Base-by-base conservation (phyloP, 2,329 filamentous ascomycete species). In the Amesomyces nigricolor region DNA sequence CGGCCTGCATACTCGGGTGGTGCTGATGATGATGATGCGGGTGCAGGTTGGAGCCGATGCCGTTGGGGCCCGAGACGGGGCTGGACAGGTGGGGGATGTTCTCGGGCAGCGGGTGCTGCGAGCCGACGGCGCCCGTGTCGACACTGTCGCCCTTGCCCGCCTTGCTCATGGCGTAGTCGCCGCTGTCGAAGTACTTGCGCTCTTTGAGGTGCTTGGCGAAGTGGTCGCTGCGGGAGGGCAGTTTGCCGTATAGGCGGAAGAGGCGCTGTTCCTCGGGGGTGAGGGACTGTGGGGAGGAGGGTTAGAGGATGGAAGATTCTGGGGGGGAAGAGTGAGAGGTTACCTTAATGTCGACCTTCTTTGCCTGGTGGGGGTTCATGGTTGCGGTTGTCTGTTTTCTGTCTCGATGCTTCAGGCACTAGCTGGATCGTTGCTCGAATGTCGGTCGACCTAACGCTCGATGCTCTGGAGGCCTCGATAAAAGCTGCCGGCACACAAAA, bases 131-230 rank as follows among this genome's bases (percentile, higher is more conserved):
- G 69, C 92, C 95, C 58, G 95, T 89, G 69, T 95, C 92, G 67
- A 94, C 88, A 69, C 94, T 88, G 68, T 91, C 89, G 71, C 90
- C 91, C 77, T 97, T 97, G 74, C 94, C 94, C 58, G 94, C 94
- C 78, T 96, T 96, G 73, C 88, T 92, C 76, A 96, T 88, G 68
- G 91, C 91, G 68, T 96, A 96, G 77, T 96, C 91, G 68, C 91
- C 91, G 58, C 88, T 94, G 78, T 96, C 91, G 74, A 96, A 96
- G 78, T 96, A 96, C 78, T 95, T 99, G 78, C 94, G 91, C 73
- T 97, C 94, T 82, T 96, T 96, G 70, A 97, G 83, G 71, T 97
- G 95, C 79, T 97, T 97, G 79, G 95, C 91, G 66, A 97, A 86
- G 68, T 96, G 83, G 73, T 96, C 92, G 72, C 91, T 95, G 73